Evolutionary conservation across 106 monocot genomes (phyloP), one percentile per base, ranked within the genome.

Genomic region (Alisma plantagoaquatica): DNA sequence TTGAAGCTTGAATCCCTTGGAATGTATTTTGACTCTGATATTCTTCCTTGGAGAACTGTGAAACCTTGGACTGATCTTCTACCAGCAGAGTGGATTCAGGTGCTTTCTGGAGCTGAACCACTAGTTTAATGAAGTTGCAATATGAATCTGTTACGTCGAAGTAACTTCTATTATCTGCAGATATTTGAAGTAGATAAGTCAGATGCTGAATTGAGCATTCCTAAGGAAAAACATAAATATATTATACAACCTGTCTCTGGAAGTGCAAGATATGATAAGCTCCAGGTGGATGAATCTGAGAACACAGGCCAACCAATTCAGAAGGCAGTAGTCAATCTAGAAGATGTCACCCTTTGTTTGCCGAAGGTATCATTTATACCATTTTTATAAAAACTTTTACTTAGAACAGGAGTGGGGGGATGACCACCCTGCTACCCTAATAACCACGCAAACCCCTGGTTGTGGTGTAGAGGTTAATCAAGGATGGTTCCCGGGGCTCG

Each of bases 11-110:
- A 82, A 60, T 72, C 79, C 12, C 71, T 98, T 17, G 81, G 90
- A 23, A 31, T 98, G 53, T 98, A 98, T 77, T 98, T 90, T 64
- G 98, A 98, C 57, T 98, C 98, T 33, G 76, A 98, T 75, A 70
- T 74, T 58, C 57, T 29, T 57, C 90, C 90, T 26, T 98, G 98
- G 98, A 71, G 31, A 29, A 46, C 78, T 70, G 78, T 70, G 10
- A 90, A 98, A 54, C 51, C 74, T 41, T 98, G 90, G 98, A 68
- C 69, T 51, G 76, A 85, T 68, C 72, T 90, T 60, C 64, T 66
- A 49, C 90, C 90, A 56, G 70, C 76, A 58, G 98, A 98, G 49
- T 98, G 98, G 98, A 79, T 57, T 52, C 51, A 86, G 98, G 98
- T 98, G 66, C 26, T 21, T 47, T 66, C 20, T 25, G 23, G 23